Evolutionary conservation across 2,329 filamentous ascomycete species (phyloP).

Genomic region (Byssochlamys sp.): DNA sequence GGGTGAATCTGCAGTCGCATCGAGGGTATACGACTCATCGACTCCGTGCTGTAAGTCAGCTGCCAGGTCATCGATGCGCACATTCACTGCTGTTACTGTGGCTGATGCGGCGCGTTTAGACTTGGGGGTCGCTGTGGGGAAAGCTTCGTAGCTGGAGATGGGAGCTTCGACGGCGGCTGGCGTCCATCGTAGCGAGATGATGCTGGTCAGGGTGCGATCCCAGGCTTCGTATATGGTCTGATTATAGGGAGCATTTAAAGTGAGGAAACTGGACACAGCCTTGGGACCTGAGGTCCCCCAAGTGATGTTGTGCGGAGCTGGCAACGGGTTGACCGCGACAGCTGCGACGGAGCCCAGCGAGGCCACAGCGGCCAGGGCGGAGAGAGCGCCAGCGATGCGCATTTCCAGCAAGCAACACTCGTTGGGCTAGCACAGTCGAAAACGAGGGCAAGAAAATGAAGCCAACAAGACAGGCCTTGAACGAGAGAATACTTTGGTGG

Average conservation of each 20-base stretch:
- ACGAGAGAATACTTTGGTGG: not conserved
- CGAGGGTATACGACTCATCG: conserved; percentile 48
- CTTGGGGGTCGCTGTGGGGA: conserved; percentile 34
- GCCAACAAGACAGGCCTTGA: not conserved
- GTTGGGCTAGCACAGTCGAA: not conserved
- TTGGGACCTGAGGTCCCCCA: conserved; percentile 46
- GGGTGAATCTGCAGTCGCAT: conserved; percentile 31
- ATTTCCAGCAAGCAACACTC: conserved; percentile 2
- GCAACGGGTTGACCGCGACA: conserved; percentile 46
- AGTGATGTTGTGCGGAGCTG: conserved; percentile 44
- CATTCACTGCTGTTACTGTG: conserved; percentile 34
- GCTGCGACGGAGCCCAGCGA: conserved; percentile 33
- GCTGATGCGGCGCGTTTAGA: conserved; percentile 20
- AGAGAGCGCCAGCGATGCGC: conserved; percentile 6
- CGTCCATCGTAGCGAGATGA: conserved; percentile 44
- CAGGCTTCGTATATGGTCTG: conserved; percentile 39
- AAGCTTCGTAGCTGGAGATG: conserved; percentile 41
- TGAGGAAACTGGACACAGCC: conserved; percentile 29
- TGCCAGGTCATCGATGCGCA: conserved; percentile 37
- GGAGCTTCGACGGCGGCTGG: conserved; percentile 46
- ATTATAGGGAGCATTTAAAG: conserved; percentile 29
- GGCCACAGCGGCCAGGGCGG: conserved; percentile 14
- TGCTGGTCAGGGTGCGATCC: conserved; percentile 41
- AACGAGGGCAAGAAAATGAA: not conserved
- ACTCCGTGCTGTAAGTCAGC: conserved; percentile 47